Evolutionary conservation across 495 filamentous ascomycete genomes (phyloP), one percentile per base, ranked within the genome.

Genomic region (Annulohypoxylon nitens): DNA sequence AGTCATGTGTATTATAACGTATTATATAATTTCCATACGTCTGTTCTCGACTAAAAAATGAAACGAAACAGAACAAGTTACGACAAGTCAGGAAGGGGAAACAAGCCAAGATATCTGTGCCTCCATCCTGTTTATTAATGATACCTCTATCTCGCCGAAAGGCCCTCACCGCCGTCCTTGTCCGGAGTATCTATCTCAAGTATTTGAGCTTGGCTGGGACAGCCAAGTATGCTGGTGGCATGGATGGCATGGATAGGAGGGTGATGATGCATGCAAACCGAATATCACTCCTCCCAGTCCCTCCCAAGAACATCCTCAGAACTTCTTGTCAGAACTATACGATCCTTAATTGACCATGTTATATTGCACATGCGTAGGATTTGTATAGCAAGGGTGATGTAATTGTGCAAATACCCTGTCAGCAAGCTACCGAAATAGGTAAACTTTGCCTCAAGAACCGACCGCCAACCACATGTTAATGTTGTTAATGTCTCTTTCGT

Each of bases 161-260:
- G 37, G 2, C 20, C 37, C 47, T 67, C 67, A 75, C 72, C 72
- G 72, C 72, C 47, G 23, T 71, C 67, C 11, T 55, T 11, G 7
- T 6, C 67, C 59, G 68, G 67, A 75, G 72, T 71, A 75, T 71
- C 63, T 71, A 75, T 71, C 63, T 59, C 6, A 53, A 53, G 60
- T 60, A 14, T 26, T 60, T 6, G 51, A 59, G 64, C 70, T 64
- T 68, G 64, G 60, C 70, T 68, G 63, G 26, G 16, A 23, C 47
- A 67, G 63, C 51, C 64, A 43, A 61, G 48, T 30, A 34, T 58
- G 20, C 53, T 68, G 41, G 53, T 41, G 12, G 51, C 26, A 63
- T 53, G 60, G 64, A 20, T 57, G 16, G 30, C 30, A 6, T 30
- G 30, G 30, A 6, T 30, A 6, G 51, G 26, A 37, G 53, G 30